Evolutionary conservation across 2,329 filamentous ascomycete genomes (phyloP).

Genomic region (Endoconidiophora polonica): DNA sequence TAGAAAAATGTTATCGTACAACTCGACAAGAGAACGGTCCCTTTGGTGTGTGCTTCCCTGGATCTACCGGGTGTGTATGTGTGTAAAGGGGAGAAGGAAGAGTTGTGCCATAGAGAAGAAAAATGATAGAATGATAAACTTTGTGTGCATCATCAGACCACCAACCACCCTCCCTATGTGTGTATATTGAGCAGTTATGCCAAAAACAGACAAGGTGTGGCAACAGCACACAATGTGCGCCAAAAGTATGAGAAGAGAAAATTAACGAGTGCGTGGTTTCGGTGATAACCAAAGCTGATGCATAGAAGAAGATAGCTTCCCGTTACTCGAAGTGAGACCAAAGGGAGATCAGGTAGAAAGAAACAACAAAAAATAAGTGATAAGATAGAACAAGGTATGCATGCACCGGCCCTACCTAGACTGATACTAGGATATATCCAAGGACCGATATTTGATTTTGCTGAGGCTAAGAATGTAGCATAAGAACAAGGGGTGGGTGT

Average conservation of each 20-base stretch:
- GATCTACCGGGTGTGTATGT: no score
- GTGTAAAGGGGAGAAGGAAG: neutral
- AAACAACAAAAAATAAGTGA: neutral
- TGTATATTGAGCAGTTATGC: no score
- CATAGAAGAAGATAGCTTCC: constrained; percentile 2
- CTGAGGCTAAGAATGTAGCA: neutral
- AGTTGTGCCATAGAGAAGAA: neutral
- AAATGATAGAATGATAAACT: neutral
- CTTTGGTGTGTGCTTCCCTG: no score
- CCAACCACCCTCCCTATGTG: no score
- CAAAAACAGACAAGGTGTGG: no score
- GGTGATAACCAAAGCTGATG: constrained; percentile 5
- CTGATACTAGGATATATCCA: constrained; percentile 9
- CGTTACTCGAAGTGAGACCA: constrained; percentile 10
- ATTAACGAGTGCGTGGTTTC: constrained; percentile 2
- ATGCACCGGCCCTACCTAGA: constrained; percentile 6
- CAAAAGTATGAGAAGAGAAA: constrained; percentile 5
- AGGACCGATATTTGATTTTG: neutral
- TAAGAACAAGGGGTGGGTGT: neutral
- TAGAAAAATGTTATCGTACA: no score
- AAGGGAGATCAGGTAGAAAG: constrained; percentile 1
- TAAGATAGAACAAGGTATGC: neutral
- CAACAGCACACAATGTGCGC: neutral
- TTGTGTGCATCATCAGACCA: no score
- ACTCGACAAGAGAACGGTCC: no score